Evolutionary conservation across 2,329 filamentous ascomycete genomes (phyloP), one percentile per base, ranked within the genome.

Genomic region (Knufia fluminis): DNA sequence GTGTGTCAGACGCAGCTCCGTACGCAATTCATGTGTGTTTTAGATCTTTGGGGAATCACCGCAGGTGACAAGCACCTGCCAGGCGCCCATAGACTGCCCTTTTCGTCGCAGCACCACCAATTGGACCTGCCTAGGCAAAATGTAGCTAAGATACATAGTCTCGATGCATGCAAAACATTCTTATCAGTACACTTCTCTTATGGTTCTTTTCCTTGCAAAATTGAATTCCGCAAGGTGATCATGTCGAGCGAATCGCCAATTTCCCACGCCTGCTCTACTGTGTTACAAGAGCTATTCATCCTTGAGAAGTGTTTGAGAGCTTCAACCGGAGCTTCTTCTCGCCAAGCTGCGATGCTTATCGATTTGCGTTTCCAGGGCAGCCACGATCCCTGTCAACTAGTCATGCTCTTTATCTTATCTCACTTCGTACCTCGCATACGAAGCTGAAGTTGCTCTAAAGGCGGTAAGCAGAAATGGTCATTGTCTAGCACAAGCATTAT

Each of bases 341-440:
- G 6, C 22, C 9, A 22, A 6, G 6, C 26, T 28, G 26, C 26
- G 26, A 12, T 12, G 6, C 26, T 28, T 28, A 28, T 28, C 26
- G 26, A 28, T 6, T 23, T 36, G 19, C 28, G 43, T 46, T 36
- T 46, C 43, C 43, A 33, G 17, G 19, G 43, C 43, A 46, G 43
- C 43, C 32, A 35, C 19, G 28, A 35, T 24, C 19, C 16, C 22
- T 38, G 14, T 46, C 43, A 28, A 38, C 42, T 22, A 45, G n/a
- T 44, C 41, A 31, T 7, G 16, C 19, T 26, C 24, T 19, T 24
- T 14, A 19, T 8, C 26, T 26, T 43, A 26, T 14, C 24, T n/a
- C 22, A 23, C 14, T 43, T 9, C 22, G 40, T 36, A 36, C 43
- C 31, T 46, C 32, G 31, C 31, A 46, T 46, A n/a, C 8, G 23